phyloP scores from a whole-genome alignment of 164 flowering plant genomes.

The Kingdonia uniflora region DNA sequence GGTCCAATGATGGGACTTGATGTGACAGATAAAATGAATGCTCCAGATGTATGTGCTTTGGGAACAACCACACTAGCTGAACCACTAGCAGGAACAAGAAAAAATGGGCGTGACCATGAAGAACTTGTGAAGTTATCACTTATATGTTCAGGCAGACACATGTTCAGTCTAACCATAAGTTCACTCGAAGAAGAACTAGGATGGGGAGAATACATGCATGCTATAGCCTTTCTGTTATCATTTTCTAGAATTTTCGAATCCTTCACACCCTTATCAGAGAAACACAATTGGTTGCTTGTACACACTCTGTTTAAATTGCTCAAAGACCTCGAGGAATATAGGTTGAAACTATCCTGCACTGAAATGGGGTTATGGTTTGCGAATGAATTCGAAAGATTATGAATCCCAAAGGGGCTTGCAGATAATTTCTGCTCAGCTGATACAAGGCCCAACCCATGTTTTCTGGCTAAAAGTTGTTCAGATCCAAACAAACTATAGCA shows the following conservation, averaged over 20 bases:
- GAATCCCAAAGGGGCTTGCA: constrained; percentile 9
- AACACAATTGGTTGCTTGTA: constrained; percentile 13
- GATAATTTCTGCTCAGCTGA: constrained; percentile 21
- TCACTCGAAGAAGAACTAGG: constrained; percentile 42
- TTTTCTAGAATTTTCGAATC: constrained; percentile 15
- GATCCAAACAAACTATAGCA: constrained; percentile 47
- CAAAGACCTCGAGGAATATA: constrained; percentile 11
- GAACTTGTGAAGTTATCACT: constrained; percentile 18
- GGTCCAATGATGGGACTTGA: constrained; percentile 51
- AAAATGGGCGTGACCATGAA: constrained; percentile 72
- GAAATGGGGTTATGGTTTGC: constrained; percentile 22
- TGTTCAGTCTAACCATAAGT: constrained; percentile 46
- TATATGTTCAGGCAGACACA: constrained; percentile 22
- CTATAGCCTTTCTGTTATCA: constrained; percentile 31
- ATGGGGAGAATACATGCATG: constrained; percentile 71
- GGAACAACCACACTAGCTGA: constrained; percentile 70
- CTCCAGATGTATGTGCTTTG: constrained; percentile 37
- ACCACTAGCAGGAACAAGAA: constrained; percentile 73
- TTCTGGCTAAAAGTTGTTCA: constrained; percentile 21
- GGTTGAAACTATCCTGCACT: constrained; percentile 16
- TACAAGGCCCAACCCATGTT: constrained; percentile 51
- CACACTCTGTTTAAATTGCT: constrained; percentile 2
- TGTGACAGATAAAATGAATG: constrained; percentile 62
- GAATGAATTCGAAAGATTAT: constrained; percentile 7
- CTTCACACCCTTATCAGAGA: constrained; percentile 8